A percentile compares a stretch with the other conserved stretches of the same genome.
Conservation (phyloP, 83 land plant species). For the Thuja plicata region DNA sequence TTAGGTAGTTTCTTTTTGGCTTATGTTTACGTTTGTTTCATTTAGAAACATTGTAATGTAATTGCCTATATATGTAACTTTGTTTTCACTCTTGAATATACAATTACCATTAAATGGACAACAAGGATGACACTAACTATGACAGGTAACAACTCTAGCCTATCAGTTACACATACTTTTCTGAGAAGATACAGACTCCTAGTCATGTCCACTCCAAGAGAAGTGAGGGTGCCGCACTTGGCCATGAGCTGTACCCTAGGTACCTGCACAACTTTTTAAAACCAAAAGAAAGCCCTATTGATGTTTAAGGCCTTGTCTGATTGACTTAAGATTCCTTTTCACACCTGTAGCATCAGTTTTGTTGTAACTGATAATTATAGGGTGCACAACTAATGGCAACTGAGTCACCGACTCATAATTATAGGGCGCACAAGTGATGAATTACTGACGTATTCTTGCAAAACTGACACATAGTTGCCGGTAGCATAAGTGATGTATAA, state of each 20-base stretch:
- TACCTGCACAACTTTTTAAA: not conserved
- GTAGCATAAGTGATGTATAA: not conserved
- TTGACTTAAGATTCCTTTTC: not conserved
- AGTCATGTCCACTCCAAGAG: not conserved
- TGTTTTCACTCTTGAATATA: too few species aligned
- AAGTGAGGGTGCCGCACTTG: not conserved
- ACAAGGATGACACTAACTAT: not conserved
- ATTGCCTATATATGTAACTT: too few species aligned
- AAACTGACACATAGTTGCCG: not conserved
- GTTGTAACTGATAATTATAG: too few species aligned
- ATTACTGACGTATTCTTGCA: not conserved
- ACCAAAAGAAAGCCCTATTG: not conserved
- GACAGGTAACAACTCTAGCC: not conserved
- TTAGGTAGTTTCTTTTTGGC: too few species aligned
- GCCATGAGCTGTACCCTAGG: not conserved
- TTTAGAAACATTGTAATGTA: too few species aligned
- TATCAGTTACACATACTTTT: not conserved
- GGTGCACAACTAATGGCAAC: not conserved
- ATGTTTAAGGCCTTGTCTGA: not conserved
- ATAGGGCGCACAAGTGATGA: not conserved
- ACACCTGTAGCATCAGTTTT: not conserved
- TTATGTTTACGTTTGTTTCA: too few species aligned
- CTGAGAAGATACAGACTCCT: not conserved
- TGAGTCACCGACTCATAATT: not conserved
- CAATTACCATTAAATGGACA: too few species aligned